phyloP scores from a whole-genome alignment of 129 eudicot genomes.

The Sambucus nigra region DNA sequence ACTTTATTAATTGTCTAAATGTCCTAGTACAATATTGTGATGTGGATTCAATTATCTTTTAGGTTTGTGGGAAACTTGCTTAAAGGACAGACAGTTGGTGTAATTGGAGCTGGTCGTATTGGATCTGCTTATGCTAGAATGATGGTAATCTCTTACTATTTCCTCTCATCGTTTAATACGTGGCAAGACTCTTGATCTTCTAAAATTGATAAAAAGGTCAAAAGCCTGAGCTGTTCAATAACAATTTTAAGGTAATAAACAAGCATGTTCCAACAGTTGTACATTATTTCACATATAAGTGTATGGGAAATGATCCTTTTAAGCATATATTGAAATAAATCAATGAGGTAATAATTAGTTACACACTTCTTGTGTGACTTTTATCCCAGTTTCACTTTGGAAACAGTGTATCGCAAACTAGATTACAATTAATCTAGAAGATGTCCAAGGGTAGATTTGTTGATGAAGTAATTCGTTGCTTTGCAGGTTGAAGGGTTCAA shows the following conservation, averaged over 20 bases:
- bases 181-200: not conserved
- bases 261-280: no score
- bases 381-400: not conserved
- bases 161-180: not conserved
- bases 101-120: slow-evolving; percentile 98
- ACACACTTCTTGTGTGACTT: not conserved
- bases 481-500: slow-evolving; percentile 95
- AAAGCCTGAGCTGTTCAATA: no score
- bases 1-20: not conserved
- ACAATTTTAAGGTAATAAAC: no score
- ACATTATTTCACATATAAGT: no score
- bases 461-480: not conserved
- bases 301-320: no score
- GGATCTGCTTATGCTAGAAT: slow-evolving; percentile 99
- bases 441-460: not conserved
- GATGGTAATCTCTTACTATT: slow-evolving; percentile 56
- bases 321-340: no score
- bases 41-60: slow-evolving; percentile 4
- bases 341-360: not conserved
- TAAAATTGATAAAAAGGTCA: not conserved
- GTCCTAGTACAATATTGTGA: slow-evolving; percentile 1
- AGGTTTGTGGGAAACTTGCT: slow-evolving; percentile 99
- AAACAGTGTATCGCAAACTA: not conserved
- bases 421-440: not conserved
- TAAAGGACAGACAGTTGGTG: slow-evolving; percentile 97